Evolutionary conservation across 306 rosid species (phyloP), one percentile per base, ranked within the genome.

Genomic region (Quercus engelmannii): DNA sequence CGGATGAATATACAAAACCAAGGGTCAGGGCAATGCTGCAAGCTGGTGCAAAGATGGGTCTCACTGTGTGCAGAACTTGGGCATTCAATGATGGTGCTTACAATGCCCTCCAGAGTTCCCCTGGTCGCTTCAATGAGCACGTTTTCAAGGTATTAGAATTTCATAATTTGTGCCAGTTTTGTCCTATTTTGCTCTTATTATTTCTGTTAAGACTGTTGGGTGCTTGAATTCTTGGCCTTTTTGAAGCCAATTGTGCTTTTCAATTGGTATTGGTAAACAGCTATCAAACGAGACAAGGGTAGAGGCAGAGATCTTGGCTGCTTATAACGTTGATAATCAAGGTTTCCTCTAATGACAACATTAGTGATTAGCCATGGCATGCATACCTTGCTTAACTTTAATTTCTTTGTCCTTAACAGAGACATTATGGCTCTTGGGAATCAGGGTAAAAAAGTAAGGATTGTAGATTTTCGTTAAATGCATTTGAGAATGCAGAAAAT

Each of bases 1-100:
- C 85, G 79, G 96, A 91, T 54, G 83, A 83, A 72, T 68, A 81
- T 75, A 81, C 82, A 20, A 89, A 89, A 69, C 83, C 82, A n/a
- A 87, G 90, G 86, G 90, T 93, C 43, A 79, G 88, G 55, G 87
- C 84, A 78, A 93, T 95, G 85, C 74, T 95, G 80, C 87, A 86
- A 77, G 89, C 85, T 5, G 97, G 94, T 18, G 88, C 94, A 0
- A 89, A 88, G 81, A 95, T 95, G 97, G 99, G 99, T 80, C 94
- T 95, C 77, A 93, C 98, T 5, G 96, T 95, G 62, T 95, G 99
- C 79, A 71, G 99, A 76, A 91, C 99, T 87, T 95, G 99, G 99
- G 99, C 97, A 0, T 95, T 95, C 76, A 95, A 90, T 78, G 99
- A 95, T 49, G 99, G 99, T 28, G 89, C 78, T 55, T 90, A 95